phyloP scores from a whole-genome alignment of 768 basidiomycete species.

The Phylloporus rhodoxanthus region DNA sequence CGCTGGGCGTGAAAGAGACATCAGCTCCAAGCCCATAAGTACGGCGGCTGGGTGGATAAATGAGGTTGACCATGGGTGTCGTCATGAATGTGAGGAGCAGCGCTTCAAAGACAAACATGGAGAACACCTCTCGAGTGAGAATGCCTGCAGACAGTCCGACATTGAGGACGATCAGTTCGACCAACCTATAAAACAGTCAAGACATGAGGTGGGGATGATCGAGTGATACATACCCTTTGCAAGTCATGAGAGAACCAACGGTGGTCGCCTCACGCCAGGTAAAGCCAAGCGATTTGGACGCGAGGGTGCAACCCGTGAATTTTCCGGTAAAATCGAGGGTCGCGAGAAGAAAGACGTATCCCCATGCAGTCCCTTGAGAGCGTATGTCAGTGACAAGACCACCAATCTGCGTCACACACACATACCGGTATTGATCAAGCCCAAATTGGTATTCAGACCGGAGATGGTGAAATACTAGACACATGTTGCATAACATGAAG shows the following conservation, averaged over 20 bases:
- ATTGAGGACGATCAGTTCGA: slow-evolving; percentile 94
- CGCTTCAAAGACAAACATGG: slow-evolving; percentile 91
- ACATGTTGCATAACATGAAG: background rate
- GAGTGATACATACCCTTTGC: slow-evolving; percentile 69
- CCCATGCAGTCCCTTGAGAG: slow-evolving; percentile 71
- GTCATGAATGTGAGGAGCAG: slow-evolving; percentile 84
- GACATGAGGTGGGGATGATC: background rate
- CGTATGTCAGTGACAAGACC: background rate
- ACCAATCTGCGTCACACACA: background rate
- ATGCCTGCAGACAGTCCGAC: slow-evolving; percentile 81
- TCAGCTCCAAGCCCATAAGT: slow-evolving; percentile 35
- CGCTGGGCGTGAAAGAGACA: background rate
- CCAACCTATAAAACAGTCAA: slow-evolving; percentile 45
- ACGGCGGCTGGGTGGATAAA: slow-evolving; percentile 64
- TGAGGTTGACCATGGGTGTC: slow-evolving; percentile 61
- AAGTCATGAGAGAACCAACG: slow-evolving; percentile 91
- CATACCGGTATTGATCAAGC: slow-evolving; percentile 70
- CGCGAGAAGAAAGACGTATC: slow-evolving; percentile 75
- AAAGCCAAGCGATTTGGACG: slow-evolving; percentile 68
- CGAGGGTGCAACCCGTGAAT: slow-evolving; percentile 74
- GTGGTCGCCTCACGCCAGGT: slow-evolving; percentile 74
- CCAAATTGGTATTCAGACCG: slow-evolving; percentile 87
- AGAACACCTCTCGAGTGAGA: slow-evolving; percentile 73
- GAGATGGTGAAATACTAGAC: slow-evolving; percentile 86
- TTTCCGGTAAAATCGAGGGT: slow-evolving; percentile 79